These are phyloP conservation scores for Colletotrichum destructivum DNA, from an alignment of 2,329 filamentous ascomycete species.

Conservation along the genomic window DNA sequence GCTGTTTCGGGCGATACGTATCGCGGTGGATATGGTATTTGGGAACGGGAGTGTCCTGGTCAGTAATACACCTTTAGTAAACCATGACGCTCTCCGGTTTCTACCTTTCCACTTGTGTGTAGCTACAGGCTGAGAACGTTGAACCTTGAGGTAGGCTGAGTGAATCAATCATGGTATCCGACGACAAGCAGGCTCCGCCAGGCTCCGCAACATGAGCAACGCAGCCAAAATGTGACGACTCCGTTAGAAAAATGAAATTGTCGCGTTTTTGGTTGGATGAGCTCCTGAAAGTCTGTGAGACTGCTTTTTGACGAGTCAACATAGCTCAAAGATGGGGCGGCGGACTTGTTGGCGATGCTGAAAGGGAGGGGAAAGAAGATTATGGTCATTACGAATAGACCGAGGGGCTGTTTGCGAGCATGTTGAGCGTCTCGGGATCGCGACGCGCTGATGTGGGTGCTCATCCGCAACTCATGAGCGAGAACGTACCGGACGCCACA, in stretches of 20 bases:
- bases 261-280: no score
- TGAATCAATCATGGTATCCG: neutral
- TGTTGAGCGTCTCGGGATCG: no score
- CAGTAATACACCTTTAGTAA: constrained; percentile 20
- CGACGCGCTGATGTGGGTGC: no score
- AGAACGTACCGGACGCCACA: no score
- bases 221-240: constrained; percentile 48
- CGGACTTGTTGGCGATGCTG: no score
- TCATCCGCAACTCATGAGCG: no score
- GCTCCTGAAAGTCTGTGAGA: no score
- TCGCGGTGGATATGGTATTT: constrained; percentile 34
- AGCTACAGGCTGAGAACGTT: neutral
- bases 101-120: neutral
- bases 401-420: no score
- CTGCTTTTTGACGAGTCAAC: no score
- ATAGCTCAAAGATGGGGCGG: no score
- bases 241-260: constrained; percentile 44
- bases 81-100: neutral
- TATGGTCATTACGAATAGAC: no score
- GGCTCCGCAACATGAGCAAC: neutral
- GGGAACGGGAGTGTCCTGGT: neutral
- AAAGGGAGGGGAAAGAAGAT: no score
- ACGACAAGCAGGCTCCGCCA: neutral
- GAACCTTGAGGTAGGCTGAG: neutral
- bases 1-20: neutral